These are phyloP conservation scores for Trametes versicolor DNA, from an alignment of 1,284 basidiomycete species.

Conservation along the genomic window DNA sequence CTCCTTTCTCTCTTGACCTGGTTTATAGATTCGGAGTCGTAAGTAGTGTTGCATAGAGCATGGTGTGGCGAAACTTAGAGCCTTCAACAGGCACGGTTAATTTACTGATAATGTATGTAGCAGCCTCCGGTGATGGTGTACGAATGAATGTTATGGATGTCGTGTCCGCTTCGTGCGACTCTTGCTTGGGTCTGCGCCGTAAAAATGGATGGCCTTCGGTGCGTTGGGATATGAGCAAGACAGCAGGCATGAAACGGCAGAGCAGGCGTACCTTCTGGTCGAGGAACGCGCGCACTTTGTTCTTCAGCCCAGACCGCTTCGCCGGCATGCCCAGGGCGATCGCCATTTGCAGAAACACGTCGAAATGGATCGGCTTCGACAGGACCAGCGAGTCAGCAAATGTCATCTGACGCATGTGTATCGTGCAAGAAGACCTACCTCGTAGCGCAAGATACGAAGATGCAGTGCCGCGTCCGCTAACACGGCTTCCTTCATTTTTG, in stretches of 20 bases:
- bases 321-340: slow-evolving; percentile 43
- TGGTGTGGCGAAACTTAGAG: slow-evolving; percentile 23
- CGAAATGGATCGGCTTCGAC: slow-evolving; percentile 66
- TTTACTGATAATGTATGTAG: slow-evolving; percentile 35
- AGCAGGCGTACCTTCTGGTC: slow-evolving; percentile 60
- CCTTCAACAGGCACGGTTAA: slow-evolving; percentile 41
- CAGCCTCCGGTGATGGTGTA: background rate
- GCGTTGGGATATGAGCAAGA: background rate
- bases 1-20: background rate
- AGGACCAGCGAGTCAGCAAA: background rate
- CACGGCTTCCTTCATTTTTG: slow-evolving; percentile 54
- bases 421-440: slow-evolving; percentile 53
- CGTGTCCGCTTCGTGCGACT: slow-evolving; percentile 38
- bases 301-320: slow-evolving; percentile 43
- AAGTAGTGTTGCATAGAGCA: slow-evolving; percentile 3
- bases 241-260: background rate
- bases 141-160: slow-evolving; percentile 21
- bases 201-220: slow-evolving; percentile 62
- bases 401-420: background rate
- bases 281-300: slow-evolving; percentile 59
- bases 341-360: slow-evolving; percentile 57
- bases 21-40: background rate
- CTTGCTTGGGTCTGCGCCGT: slow-evolving; percentile 48
- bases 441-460: slow-evolving; percentile 67
- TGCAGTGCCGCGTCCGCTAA: slow-evolving; percentile 57